phyloP scores from a whole-genome alignment of 331 rosid species.

The Telfairia occidentalis region DNA sequence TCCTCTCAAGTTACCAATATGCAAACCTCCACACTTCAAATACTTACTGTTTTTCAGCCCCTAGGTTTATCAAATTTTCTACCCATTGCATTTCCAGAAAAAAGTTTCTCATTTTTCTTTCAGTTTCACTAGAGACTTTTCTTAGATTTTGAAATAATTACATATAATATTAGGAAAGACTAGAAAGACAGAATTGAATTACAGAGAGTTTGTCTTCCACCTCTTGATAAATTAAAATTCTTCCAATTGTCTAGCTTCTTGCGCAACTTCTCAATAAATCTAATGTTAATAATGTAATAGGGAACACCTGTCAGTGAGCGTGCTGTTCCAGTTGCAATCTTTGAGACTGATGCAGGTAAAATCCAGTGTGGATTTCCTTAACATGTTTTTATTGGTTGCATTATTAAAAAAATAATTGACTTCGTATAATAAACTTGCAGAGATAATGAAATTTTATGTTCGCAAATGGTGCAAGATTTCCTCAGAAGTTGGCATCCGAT shows the following conservation, averaged over 20 bases:
- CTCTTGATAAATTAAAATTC: background rate
- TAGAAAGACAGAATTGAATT: background rate
- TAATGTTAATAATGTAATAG: constrained; percentile 30
- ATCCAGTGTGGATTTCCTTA: constrained; percentile 5
- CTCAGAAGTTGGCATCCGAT: constrained; percentile 75
- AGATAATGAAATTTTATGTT: constrained; percentile 76
- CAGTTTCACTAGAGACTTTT: background rate
- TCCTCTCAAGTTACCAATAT: background rate
- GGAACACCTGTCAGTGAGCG: constrained; percentile 99
- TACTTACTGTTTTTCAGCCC: background rate
- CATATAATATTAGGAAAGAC: background rate
- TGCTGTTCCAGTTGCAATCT: constrained; percentile 98
- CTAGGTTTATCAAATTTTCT: background rate
- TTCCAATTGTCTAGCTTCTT: background rate
- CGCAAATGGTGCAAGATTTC: constrained; percentile 98
- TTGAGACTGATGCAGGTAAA: constrained; percentile 88
- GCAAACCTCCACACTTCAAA: background rate
- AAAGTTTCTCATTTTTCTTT: background rate
- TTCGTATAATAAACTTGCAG: constrained; percentile 34
- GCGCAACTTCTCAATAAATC: background rate
- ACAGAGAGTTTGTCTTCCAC: background rate
- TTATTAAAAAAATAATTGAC: constrained; percentile 17
- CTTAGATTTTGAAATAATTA: background rate
- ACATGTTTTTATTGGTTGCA: constrained; percentile 9
- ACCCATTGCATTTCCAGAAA: background rate